Evolutionary conservation across 2,329 filamentous ascomycete genomes (phyloP), one percentile per base, ranked within the genome.

Genomic region (Saccharata proteae): DNA sequence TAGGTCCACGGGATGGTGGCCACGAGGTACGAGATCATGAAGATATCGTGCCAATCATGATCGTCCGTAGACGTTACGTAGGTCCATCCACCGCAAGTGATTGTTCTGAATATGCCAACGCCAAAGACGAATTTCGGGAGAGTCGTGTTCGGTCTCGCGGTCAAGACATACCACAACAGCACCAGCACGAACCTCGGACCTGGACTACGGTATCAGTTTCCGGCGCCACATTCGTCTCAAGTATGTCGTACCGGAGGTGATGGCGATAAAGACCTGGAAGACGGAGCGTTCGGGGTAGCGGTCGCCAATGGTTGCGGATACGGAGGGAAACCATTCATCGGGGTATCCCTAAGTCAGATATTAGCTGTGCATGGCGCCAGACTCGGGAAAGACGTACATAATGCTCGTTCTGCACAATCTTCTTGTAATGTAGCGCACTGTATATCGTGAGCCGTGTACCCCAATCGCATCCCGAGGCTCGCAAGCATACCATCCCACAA

Each of bases 31-130:
- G 85, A 92, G 45, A 98, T 94, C 90, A 98, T 98, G 55, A 98
- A 88, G 40, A 96, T 88, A 51, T 98, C 90, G 55, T 98, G 90
- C 86, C 85, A 96, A 58, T 93, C 77, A 57, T 98, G 90, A 54
- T 96, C 84, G 54, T 98, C 90, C 25, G 90, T 98, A 39, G 90
- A 96, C 16, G 90, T 98, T 39, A 98, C 77, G 57, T 96, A 98
- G 32, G 90, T 94, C 88, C 90, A 98, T 37, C 90, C 90, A 45
- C 88, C 90, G 51, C 90, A 98, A 4, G 85, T 93, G 36, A 96
- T 61, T 7, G 88, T 94, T 46, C 90, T 76, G 49, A 96, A 78
- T 31, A 94, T 43, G 34, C 90, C 90, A 45, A 82, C 77, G 23
- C 70, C 69, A 26, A 79, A 79, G 38, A 96, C 69, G 40, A 90